These are phyloP conservation scores for Mycena venus DNA, from an alignment of 768 basidiomycete species.

Conservation along the genomic window DNA sequence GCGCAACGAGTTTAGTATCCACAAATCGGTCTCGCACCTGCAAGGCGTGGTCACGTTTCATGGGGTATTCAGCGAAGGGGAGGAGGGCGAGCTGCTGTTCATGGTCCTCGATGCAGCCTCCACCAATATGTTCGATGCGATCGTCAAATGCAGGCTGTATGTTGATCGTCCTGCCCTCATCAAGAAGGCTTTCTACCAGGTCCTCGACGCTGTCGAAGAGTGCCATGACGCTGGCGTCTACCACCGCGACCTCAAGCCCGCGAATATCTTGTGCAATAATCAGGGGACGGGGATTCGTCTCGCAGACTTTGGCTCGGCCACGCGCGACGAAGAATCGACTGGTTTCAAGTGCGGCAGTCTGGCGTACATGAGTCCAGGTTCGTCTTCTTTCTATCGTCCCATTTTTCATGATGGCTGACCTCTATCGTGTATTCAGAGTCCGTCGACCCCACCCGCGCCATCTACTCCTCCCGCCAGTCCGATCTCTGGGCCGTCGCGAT, in stretches of 20 bases:
- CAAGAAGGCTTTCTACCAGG: not conserved
- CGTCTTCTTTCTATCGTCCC: not conserved
- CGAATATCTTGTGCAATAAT: not conserved
- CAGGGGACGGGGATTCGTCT: not conserved
- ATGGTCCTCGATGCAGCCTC: not conserved
- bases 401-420: not conserved
- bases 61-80: not conserved
- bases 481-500: constrained; percentile 6
- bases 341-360: not conserved
- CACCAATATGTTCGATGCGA: not conserved
- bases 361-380: constrained; percentile 7
- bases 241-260: not conserved
- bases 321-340: not conserved
- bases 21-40: not conserved
- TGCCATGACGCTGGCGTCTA: not conserved
- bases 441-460: not conserved
- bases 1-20: not conserved
- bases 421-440: not conserved
- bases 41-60: not conserved
- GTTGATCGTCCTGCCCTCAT: not conserved
- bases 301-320: constrained; percentile 4
- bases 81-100: not conserved
- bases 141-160: not conserved
- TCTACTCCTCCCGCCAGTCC: not conserved
- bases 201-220: not conserved